Evolutionary conservation across 495 filamentous ascomycete species (phyloP).

Genomic region (Neurospora tetraspora): DNA sequence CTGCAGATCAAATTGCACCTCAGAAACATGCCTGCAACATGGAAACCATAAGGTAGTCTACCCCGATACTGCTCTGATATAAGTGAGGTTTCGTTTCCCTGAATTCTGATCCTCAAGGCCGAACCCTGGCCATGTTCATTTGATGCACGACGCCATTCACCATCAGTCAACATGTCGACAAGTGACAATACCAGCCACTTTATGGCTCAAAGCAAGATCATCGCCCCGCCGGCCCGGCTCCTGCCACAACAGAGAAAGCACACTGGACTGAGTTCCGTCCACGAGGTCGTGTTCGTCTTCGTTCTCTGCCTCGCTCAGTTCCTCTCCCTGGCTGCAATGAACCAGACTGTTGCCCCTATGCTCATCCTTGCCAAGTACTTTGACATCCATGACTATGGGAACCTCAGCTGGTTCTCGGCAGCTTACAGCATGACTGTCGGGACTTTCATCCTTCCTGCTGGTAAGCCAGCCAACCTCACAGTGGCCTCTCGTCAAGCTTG

Average conservation of each 20-base stretch:
- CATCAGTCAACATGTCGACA: neutral
- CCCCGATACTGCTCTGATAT: neutral
- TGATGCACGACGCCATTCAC: neutral
- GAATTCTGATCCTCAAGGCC: neutral
- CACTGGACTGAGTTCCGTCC: neutral
- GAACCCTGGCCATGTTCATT: too few species aligned
- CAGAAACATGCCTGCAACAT: neutral
- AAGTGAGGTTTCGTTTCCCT: neutral
- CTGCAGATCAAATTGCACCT: neutral
- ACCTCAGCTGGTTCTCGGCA: constrained; percentile 39
- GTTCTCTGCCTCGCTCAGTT: constrained; percentile 16
- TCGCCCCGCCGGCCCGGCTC: neutral
- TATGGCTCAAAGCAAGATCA: neutral
- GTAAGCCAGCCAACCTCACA: neutral
- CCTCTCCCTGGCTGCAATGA: constrained; percentile 13
- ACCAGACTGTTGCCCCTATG: constrained; percentile 14
- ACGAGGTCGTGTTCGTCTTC: constrained; percentile 6
- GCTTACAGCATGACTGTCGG: constrained; percentile 50
- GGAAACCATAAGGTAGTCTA: neutral
- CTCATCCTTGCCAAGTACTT: constrained; percentile 34
- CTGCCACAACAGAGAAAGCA: neutral
- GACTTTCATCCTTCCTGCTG: constrained; percentile 50
- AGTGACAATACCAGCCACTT: neutral
- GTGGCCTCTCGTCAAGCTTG: neutral
- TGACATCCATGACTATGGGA: constrained; percentile 26